phyloP scores from a whole-genome alignment of 345 rosid genomes.

The Dimocarpus longan region DNA sequence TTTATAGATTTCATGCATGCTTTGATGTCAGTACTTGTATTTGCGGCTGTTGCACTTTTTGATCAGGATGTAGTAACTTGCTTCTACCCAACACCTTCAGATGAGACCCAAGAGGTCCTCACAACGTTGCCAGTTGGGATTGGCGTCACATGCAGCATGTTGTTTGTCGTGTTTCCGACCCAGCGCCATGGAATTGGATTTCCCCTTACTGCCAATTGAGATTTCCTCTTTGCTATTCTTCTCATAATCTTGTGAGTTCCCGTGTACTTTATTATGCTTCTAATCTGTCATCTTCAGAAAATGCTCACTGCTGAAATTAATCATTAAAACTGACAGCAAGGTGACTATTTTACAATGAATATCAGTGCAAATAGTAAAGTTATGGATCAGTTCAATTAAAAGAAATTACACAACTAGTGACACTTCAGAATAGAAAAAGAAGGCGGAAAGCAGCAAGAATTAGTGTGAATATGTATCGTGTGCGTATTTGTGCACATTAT shows the following conservation, averaged over 20 bases:
- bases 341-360: neutral
- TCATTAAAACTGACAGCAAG: neutral
- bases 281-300: neutral
- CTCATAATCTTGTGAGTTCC: conserved; percentile 9
- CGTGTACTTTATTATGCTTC: neutral
- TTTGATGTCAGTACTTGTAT: conserved; percentile 74
- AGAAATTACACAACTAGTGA: neutral
- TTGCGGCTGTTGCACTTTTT: conserved; percentile 71
- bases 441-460: neutral
- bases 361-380: neutral
- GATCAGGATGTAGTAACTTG: conserved; percentile 73
- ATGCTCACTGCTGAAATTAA: neutral
- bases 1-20: conserved; percentile 83
- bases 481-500: neutral
- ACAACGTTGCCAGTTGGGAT: conserved; percentile 79
- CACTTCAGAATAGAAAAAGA: neutral
- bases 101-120: conserved; percentile 64
- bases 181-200: conserved; percentile 92
- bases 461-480: neutral
- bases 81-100: conserved; percentile 78
- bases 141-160: conserved; percentile 74
- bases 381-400: neutral
- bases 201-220: conserved; percentile 53
- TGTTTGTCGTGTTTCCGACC: conserved; percentile 82
- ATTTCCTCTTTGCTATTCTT: neutral